Evolutionary conservation across 495 filamentous ascomycete genomes (phyloP), one percentile per base, ranked within the genome.

Genomic region (Trichoderma reesei): DNA sequence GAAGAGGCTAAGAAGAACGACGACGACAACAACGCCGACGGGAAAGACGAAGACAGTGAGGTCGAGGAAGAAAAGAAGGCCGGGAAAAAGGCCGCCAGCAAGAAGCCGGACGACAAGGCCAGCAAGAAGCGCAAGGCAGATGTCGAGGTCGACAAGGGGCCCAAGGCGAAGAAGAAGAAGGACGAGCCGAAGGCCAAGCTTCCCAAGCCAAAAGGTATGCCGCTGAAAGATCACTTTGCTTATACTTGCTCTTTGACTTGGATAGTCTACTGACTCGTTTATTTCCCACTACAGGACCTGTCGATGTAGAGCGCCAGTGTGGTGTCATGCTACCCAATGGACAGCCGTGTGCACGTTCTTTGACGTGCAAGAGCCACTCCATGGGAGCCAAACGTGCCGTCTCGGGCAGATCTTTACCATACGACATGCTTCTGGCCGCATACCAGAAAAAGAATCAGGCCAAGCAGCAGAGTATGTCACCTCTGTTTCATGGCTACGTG

Each of bases 401-500:
- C 3, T 88, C 92, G 14, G 94, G 94, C 5, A 81, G 94, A 38
- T 93, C 90, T 41, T 78, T 96, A 61, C 95, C 95, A 1, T 98
- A 98, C 72, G 93, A 98, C 73, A 91, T 94, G 85, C 78, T 98
- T 34, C 83, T 98, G 31, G 85, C 90, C 37, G 89, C 90, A 18
- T 98, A 98, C 74, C 94, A 98, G 78, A 97, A 97, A 82, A 96
- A 96, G 80, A 98, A 98, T 72, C 94, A 98, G 75, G 94, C 94
- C 13, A 93, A 95, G 69, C 90, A 94, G 77, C 93, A 97, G 72
- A 95, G 90, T 92, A 82, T 67, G 83, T 77, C n/a, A 37, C 36
- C 8, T 60, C 41, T 1, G 26, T 26, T 26, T 26, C 26, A 26
- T 26, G 26, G 26, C 26, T 26, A 26, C 26, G 26, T 26, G 26